phyloP scores from a whole-genome alignment of 169 alveolate genomes.

The Theileria parva region DNA sequence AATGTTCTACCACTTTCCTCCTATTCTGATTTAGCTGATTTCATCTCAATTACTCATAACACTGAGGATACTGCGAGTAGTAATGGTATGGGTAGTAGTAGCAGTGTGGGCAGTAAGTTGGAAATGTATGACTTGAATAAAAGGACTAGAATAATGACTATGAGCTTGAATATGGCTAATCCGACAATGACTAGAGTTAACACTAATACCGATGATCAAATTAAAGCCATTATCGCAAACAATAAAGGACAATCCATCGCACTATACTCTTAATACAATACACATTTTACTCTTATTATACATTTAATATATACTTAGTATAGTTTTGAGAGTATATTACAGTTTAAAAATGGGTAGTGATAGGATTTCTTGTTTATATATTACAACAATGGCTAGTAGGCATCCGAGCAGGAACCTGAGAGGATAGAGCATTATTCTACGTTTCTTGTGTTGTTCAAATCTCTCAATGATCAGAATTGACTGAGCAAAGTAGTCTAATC shows the following conservation, averaged over 20 bases:
- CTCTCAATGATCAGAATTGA: conserved; percentile 69
- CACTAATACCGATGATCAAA: conserved; percentile 26
- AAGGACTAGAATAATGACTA: conserved; percentile 4
- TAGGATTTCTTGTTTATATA: conserved; percentile 23
- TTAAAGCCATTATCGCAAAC: conserved; percentile 27
- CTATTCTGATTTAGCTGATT: conserved; percentile 55
- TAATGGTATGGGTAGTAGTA: background rate
- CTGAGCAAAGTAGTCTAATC: conserved; percentile 80
- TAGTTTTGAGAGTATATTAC: background rate
- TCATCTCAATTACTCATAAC: conserved; percentile 10
- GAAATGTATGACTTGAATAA: conserved; percentile 38
- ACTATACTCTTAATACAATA: background rate
- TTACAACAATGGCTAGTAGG: conserved; percentile 29
- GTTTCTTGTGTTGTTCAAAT: conserved; percentile 33
- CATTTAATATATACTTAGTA: background rate
- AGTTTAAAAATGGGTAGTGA: background rate
- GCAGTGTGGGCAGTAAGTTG: conserved; percentile 23
- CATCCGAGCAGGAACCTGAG: conserved; percentile 35
- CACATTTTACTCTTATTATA: background rate
- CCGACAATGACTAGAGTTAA: conserved; percentile 47
- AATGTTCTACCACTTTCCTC: conserved; percentile 27
- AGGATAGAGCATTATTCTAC: conserved; percentile 44
- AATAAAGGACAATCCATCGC: conserved; percentile 10
- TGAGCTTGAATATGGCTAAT: conserved; percentile 9
- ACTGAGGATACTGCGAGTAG: background rate